Base-by-base conservation (phyloP, 495 filamentous ascomycete species). In the Lophium mytilinum region DNA sequence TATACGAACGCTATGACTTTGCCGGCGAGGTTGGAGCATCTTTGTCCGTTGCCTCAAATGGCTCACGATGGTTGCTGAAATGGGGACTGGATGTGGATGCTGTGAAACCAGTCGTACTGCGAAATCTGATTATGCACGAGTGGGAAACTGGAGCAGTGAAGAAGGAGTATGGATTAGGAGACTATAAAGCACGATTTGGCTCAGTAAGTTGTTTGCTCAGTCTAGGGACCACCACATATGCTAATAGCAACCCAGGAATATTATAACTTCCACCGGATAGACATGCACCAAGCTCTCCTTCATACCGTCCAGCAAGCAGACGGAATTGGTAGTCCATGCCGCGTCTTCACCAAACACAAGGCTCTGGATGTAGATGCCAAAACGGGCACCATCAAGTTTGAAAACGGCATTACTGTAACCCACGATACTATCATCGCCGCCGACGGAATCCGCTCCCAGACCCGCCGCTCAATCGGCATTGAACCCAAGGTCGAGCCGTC, bases 241-340 rank as follows among this genome's bases (percentile, higher is more conserved):
- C 60, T 76, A 79, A 65, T 78, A 80, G 77, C 6, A 30, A 3
- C 24, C 3, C 24, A 30, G 24, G 24, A 30, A 30, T 30, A 30
- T 30, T 30, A 30, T 6, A 30, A 30, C 24, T 80, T 80, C 58
- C 78, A 82, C 53, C 73, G 79, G 1, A 72, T 75, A 50, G 70
- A 80, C 56, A 80, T 82, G 76, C 79, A 82, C 60, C 56, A 66
- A 6, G 78, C 80, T 75, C 59, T 82, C 62, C 76, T 71, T 68
- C 73, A 77, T 24, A 71, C 70, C 15, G 79, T 77, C 0, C 11
- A 76, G 52, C 71, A 67, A 9, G n/a, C 19, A 17, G 69, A 71
- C 21, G 74, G 76, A 1, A 66, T 72, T n/a, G 76, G 76, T 6
- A 66, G 48, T 0, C 77, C 76, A 0, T 73, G 71, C 0, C 69